A percentile compares a stretch with the other conserved stretches of the same genome.
Evolutionary conservation across 2,329 filamentous ascomycete genomes (phyloP).

Genomic region (Zymoseptoria passerinii): DNA sequence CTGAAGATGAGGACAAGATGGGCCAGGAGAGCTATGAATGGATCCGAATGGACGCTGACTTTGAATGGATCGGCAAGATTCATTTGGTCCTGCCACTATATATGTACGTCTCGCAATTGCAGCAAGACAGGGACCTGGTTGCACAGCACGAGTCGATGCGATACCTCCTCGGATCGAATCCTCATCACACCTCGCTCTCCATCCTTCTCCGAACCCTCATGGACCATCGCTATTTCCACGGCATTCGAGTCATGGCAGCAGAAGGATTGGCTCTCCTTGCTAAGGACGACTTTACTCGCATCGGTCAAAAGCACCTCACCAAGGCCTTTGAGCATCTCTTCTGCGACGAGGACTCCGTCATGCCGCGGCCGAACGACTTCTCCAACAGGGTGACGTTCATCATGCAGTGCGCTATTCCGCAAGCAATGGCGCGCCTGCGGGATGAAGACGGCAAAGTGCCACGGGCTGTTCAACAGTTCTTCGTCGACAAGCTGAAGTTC

Average conservation of each 20-base stretch:
- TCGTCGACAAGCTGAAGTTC: conserved; percentile 81
- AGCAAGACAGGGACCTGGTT: conserved; percentile 93
- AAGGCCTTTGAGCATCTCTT: conserved; percentile 83
- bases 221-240: conserved; percentile 87
- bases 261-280: conserved; percentile 66
- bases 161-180: conserved; percentile 33
- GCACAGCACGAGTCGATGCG: conserved; percentile 56
- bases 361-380: conserved; percentile 86
- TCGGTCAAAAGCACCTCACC: conserved; percentile 75
- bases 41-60: conserved; percentile 96
- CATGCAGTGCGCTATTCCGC: conserved; percentile 74
- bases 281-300: conserved; percentile 52
- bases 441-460: conserved; percentile 70
- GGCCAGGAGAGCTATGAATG: conserved; percentile 95
- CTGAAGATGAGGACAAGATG: conserved; percentile 84
- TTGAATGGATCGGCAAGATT: conserved; percentile 91
- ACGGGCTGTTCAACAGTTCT: conserved; percentile 67
- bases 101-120: conserved; percentile 96
- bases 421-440: conserved; percentile 69
- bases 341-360: conserved; percentile 56
- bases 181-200: conserved; percentile 76
- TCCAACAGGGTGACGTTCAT: conserved; percentile 76
- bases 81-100: conserved; percentile 78
- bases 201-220: conserved; percentile 84
- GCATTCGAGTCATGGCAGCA: conserved; percentile 79